Percentiles rank a stretch among this genome's conserved stretches.
Conservation (phyloP, 2,329 filamentous ascomycete genomes). For the Trematosphaeria pertusa region DNA sequence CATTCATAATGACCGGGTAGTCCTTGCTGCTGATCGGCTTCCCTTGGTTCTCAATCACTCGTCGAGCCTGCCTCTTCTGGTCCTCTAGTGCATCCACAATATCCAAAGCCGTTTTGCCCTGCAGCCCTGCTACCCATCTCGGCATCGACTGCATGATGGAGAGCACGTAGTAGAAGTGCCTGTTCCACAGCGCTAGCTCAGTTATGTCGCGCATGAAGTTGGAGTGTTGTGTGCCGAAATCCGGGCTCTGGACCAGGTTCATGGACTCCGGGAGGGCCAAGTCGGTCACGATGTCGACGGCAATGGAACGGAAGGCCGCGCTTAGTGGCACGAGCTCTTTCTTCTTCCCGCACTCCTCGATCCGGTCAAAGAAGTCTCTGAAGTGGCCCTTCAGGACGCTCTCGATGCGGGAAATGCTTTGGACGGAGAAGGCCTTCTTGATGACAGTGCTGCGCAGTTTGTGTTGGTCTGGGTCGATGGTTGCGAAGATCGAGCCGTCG, state of each 20-base stretch:
- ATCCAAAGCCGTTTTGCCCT: constrained; percentile 5
- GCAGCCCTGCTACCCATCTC: constrained; percentile 4
- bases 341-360: neutral
- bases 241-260: constrained; percentile 6
- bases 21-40: constrained; percentile 10
- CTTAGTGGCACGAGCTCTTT: neutral
- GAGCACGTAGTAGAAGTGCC: neutral
- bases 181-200: constrained; percentile 2
- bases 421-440: constrained; percentile 9
- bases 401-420: constrained; percentile 5
- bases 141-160: constrained; percentile 2
- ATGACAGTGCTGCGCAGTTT: constrained; percentile 9
- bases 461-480: constrained; percentile 10
- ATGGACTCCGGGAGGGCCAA: constrained; percentile 5
- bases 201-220: constrained; percentile 5
- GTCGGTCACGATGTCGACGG: constrained; percentile 10
- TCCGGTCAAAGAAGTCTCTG: neutral
- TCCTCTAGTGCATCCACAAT: constrained; percentile 4
- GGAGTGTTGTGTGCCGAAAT: constrained; percentile 6
- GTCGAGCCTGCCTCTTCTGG: constrained; percentile 4
- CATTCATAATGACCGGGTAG: constrained; percentile 20
- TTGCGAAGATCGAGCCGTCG: constrained; percentile 13
- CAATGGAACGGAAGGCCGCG: constrained; percentile 6
- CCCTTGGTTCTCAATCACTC: constrained; percentile 11
- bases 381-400: constrained; percentile 9